Conservation (phyloP, 352 stramenopile genomes). For the Pythium grandisporangium region DNA sequence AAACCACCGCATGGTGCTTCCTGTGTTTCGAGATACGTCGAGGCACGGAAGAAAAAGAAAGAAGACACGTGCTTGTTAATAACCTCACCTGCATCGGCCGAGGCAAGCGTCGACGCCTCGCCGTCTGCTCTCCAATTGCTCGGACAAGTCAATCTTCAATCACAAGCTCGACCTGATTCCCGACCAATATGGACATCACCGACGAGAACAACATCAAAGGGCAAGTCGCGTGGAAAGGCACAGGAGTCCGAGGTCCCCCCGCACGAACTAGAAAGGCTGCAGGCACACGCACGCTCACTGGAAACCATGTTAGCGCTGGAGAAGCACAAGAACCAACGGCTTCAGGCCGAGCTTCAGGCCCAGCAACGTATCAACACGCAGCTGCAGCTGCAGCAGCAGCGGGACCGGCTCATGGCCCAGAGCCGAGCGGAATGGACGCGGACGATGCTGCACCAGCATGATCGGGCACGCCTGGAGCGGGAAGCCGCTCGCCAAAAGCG, state of each 20-base stretch:
- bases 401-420: constrained; percentile 26
- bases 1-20: too few species aligned
- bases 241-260: not conserved
- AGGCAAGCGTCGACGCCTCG: too few species aligned
- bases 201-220: too few species aligned
- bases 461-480: constrained; percentile 26
- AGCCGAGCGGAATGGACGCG: constrained; percentile 26
- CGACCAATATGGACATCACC: too few species aligned
- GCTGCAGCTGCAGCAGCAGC: constrained; percentile 24
- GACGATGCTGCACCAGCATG: constrained; percentile 29
- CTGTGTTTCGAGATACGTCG: too few species aligned
- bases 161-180: too few species aligned
- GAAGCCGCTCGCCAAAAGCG: constrained; percentile 19
- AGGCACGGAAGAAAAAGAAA: too few species aligned
- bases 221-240: too few species aligned
- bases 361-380: constrained; percentile 4
- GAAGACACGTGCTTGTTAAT: too few species aligned
- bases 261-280: not conserved
- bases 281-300: constrained; percentile 1
- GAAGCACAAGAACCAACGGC: constrained; percentile 2
- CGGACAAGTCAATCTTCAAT: too few species aligned
- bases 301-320: constrained; percentile 9
- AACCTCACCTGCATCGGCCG: too few species aligned
- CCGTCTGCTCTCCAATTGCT: too few species aligned
- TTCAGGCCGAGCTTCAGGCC: constrained; percentile 9